Percentiles rank a stretch among this genome's conserved stretches.
These are phyloP conservation scores for Chloromonas sp. DNA, from an alignment of 163 green algal genomes.

Conservation along the genomic window DNA sequence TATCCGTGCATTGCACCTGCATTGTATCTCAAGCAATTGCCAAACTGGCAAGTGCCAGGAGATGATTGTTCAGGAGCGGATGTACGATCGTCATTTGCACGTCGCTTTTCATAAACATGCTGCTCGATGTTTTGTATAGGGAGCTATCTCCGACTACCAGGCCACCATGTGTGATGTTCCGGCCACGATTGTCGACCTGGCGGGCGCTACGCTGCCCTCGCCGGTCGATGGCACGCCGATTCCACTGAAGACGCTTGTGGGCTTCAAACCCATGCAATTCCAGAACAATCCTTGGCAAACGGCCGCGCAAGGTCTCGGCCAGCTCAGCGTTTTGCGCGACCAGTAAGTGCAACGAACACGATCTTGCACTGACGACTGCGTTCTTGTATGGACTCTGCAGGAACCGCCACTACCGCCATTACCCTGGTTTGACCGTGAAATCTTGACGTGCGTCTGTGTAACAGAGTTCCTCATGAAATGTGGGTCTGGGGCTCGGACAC, in stretches of 20 bases:
- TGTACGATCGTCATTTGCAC: too few species aligned
- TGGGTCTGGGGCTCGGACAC: constrained; percentile 17
- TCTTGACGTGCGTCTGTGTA: too few species aligned
- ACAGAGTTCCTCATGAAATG: constrained; percentile 24
- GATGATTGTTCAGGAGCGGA: too few species aligned
- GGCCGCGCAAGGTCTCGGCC: neutral
- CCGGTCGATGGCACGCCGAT: constrained; percentile 18
- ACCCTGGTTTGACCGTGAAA: too few species aligned
- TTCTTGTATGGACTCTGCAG: too few species aligned
- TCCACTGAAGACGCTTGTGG: neutral
- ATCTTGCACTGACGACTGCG: too few species aligned
- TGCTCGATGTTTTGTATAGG: neutral
- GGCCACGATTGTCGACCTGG: constrained; percentile 22
- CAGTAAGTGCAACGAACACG: neutral
- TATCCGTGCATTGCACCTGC: too few species aligned
- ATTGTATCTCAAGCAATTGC: too few species aligned
- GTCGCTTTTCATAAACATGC: too few species aligned
- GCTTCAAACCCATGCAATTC: neutral
- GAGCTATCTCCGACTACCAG: constrained; percentile 12
- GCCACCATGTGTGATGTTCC: constrained; percentile 27
- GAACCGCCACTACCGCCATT: too few species aligned
- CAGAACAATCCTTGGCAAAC: constrained; percentile 4
- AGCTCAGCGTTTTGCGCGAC: neutral
- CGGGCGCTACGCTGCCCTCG: constrained; percentile 6
- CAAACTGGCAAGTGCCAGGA: too few species aligned